phyloP scores from a whole-genome alignment of 202 grass and related monocot genomes.

The Dendrocalamus latiflorus region DNA sequence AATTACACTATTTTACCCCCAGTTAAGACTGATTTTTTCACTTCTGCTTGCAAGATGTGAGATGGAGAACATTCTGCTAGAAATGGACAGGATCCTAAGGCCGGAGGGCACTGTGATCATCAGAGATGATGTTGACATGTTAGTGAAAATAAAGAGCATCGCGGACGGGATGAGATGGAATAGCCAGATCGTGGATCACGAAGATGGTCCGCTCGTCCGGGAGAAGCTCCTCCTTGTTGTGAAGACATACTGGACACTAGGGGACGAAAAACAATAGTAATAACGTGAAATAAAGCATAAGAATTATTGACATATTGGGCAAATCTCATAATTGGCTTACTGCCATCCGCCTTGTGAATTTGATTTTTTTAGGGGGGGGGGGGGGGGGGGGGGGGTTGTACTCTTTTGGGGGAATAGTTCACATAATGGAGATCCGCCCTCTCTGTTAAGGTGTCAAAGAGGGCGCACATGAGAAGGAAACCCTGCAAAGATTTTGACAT shows the following conservation, averaged over 20 bases:
- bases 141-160: constrained; percentile 84
- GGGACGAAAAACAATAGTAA: constrained; percentile 42
- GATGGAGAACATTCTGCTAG: constrained; percentile 69
- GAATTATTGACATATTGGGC: constrained; percentile 20
- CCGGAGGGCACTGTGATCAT: constrained; percentile 82
- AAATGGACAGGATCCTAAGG: constrained; percentile 90
- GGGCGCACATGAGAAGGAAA: neutral
- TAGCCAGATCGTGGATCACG: constrained; percentile 86
- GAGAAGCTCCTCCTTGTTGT: constrained; percentile 92
- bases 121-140: constrained; percentile 74
- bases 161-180: constrained; percentile 86
- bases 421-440: constrained; percentile 12
- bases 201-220: constrained; percentile 82
- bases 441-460: constrained; percentile 17
- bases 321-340: neutral
- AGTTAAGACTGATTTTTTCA: neutral
- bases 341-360: constrained; percentile 13
- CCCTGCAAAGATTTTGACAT: constrained; percentile 20
- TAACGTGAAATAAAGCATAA: constrained; percentile 24
- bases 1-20: neutral
- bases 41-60: constrained; percentile 56
- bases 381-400: neutral
- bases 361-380: neutral
- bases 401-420: constrained; percentile 31
- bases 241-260: constrained; percentile 82